Percentiles rank a stretch among this genome's conserved stretches.
Conservation (phyloP, 495 filamentous ascomycete genomes). For the Aspergillus ostianus region DNA sequence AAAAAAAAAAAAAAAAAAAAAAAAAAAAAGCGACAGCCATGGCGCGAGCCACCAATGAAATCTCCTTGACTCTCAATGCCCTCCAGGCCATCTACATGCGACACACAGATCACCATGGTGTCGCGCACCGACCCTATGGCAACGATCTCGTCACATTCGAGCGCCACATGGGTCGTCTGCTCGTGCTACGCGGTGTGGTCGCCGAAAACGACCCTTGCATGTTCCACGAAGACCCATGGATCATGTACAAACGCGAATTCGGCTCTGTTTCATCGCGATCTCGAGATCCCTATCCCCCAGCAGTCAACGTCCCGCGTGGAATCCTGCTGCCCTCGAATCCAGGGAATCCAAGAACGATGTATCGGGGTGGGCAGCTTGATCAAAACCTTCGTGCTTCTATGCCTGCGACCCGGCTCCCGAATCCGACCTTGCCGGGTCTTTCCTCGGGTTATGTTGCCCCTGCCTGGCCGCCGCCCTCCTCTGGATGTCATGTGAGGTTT, state of each 20-base stretch:
- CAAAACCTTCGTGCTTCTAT: neutral
- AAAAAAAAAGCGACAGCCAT: neutral
- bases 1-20: neutral
- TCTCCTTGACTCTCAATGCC: slow-evolving; percentile 5
- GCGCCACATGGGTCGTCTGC: slow-evolving; percentile 6
- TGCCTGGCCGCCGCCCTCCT: neutral
- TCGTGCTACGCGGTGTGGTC: slow-evolving; percentile 5
- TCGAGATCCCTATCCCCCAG: neutral
- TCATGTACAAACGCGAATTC: neutral
- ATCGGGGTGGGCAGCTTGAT: neutral
- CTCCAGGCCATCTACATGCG: slow-evolving; percentile 4
- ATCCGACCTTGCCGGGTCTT: too few relatives aligned
- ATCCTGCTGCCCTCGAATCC: neutral
- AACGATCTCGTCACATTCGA: slow-evolving; percentile 3
- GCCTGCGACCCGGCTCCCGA: too few relatives aligned
- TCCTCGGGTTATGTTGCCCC: too few relatives aligned
- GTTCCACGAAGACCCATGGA: neutral
- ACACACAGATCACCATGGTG: slow-evolving; percentile 3
- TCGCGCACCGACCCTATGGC: slow-evolving; percentile 9
- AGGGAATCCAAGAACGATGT: neutral
- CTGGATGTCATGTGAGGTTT: neutral
- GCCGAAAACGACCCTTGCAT: neutral
- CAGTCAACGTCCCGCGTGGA: too few relatives aligned
- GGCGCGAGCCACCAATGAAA: neutral
- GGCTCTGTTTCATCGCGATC: neutral